Evolutionary conservation across 306 rosid genomes (phyloP).

Genomic region (Sechiopsis laciniata): DNA sequence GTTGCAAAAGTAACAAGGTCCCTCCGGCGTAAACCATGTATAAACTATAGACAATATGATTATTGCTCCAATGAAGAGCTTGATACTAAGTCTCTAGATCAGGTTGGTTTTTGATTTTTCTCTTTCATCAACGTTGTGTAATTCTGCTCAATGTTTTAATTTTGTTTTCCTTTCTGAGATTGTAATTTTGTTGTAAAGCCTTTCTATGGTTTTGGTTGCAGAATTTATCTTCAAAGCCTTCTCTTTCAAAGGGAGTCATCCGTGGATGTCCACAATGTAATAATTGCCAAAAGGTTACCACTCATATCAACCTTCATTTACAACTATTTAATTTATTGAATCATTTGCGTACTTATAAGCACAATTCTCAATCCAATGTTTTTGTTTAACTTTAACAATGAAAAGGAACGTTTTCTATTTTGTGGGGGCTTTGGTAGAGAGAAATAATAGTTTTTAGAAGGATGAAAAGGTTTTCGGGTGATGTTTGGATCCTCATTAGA

Average conservation of each 20-base stretch:
- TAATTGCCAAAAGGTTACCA: conserved; percentile 75
- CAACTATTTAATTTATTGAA: neutral
- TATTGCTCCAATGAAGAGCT: conserved; percentile 50
- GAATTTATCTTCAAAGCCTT: conserved; percentile 46
- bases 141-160: conserved; percentile 13
- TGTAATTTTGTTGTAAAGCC: conserved; percentile 25
- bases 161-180: conserved; percentile 18
- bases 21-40: conserved; percentile 57
- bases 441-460: too few species aligned
- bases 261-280: conserved; percentile 89
- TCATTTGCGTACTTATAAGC: neutral
- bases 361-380: neutral
- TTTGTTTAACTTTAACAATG: neutral
- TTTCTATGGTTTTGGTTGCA: conserved; percentile 44
- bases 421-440: too few species aligned
- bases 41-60: conserved; percentile 52
- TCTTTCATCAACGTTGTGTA: conserved; percentile 22
- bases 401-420: neutral
- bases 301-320: conserved; percentile 7
- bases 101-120: conserved; percentile 46
- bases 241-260: conserved; percentile 74
- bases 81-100: conserved; percentile 61
- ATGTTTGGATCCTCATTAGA: too few species aligned
- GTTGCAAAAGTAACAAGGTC: conserved; percentile 57
- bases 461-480: too few species aligned